Evolutionary conservation across 805 yeast genomes (phyloP).

Genomic region (Myxozyma sirexii): DNA sequence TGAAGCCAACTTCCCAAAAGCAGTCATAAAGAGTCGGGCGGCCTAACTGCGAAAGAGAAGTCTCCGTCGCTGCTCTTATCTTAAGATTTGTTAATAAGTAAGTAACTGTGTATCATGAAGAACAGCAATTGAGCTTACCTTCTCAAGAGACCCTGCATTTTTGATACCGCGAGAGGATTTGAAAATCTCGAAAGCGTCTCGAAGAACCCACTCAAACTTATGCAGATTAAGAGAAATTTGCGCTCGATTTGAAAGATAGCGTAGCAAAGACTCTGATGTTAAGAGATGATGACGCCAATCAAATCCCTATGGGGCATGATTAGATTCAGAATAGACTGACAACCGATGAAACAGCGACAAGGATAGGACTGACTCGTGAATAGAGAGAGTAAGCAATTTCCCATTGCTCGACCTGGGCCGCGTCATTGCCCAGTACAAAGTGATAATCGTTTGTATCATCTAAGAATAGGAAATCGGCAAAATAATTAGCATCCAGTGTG

Average conservation of each 20-base stretch:
- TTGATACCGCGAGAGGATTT: background rate
- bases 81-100: background rate
- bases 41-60: background rate
- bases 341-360: background rate
- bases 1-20: too few species aligned
- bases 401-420: background rate
- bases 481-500: background rate
- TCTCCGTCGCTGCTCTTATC: background rate
- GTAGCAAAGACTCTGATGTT: background rate
- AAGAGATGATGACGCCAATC: conserved; percentile 5
- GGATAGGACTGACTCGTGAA: background rate
- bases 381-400: conserved; percentile 5
- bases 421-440: background rate
- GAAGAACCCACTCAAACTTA: background rate
- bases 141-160: background rate
- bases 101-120: too few species aligned
- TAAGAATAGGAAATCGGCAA: background rate
- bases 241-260: background rate
- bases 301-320: background rate
- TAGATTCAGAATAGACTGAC: background rate
- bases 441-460: background rate
- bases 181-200: background rate
- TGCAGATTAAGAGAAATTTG: background rate
- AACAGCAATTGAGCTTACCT: too few species aligned
- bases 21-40: background rate